These are phyloP conservation scores for Vickermania ingenoplastis DNA, from an alignment of 208 protist genomes.

Conservation along the genomic window DNA sequence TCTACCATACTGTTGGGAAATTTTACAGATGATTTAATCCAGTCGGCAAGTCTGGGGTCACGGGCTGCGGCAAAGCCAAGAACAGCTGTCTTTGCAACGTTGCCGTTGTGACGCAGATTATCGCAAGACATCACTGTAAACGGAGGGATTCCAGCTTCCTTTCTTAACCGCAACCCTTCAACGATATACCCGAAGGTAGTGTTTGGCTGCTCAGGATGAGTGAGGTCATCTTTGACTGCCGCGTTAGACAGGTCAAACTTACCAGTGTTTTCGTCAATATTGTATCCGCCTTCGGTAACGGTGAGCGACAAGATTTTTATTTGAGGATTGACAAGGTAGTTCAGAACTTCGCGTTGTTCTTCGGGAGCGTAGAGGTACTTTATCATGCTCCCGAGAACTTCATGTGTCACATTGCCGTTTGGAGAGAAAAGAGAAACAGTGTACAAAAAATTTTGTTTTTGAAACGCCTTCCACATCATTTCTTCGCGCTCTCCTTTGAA, in stretches of 20 bases:
- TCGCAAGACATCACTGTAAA: constrained; percentile 42
- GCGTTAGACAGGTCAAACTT: constrained; percentile 20
- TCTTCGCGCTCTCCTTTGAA: constrained; percentile 12
- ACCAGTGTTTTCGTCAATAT: constrained; percentile 27
- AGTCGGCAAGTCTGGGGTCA: constrained; percentile 10
- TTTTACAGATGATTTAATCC: constrained; percentile 18
- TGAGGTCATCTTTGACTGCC: constrained; percentile 15
- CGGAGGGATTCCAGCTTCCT: constrained; percentile 12
- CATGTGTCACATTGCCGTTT: constrained; percentile 10
- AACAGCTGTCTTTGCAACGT: constrained; percentile 24
- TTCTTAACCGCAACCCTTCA: constrained; percentile 22
- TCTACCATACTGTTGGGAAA: constrained; percentile 34
- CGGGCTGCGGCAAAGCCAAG: constrained; percentile 15
- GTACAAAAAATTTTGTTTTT: constrained; percentile 32
- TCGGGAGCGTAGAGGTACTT: constrained; percentile 24
- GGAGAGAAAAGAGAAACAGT: constrained; percentile 22
- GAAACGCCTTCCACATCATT: constrained; percentile 26
- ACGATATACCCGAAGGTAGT: constrained; percentile 35
- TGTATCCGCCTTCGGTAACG: constrained; percentile 40
- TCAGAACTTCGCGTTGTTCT: constrained; percentile 16
- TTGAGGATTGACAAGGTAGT: constrained; percentile 16
- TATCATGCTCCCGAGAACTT: constrained; percentile 20
- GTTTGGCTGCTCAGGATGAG: constrained; percentile 12
- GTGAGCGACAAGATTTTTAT: constrained; percentile 33
- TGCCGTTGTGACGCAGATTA: constrained; percentile 35